phyloP scores from a whole-genome alignment of 2,329 filamentous ascomycete genomes.

The Botryotinia calthae region DNA sequence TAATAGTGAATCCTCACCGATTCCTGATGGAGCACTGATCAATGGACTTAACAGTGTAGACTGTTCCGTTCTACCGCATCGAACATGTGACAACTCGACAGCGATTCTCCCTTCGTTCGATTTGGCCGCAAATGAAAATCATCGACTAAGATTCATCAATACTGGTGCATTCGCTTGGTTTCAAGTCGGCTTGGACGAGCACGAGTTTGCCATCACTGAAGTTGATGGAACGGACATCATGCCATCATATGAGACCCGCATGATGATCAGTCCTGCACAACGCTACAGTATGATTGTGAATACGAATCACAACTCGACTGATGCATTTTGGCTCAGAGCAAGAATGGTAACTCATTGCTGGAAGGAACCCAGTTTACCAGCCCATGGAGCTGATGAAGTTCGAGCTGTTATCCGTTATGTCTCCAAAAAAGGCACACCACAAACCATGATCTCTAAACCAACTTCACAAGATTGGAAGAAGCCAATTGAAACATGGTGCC shows the following conservation, averaged over 20 bases:
- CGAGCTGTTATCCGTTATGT: constrained; percentile 50
- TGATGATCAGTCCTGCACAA: constrained; percentile 68
- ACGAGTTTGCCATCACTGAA: constrained; percentile 63
- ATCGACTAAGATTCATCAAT: constrained; percentile 67
- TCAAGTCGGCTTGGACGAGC: constrained; percentile 68
- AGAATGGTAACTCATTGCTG: constrained; percentile 61
- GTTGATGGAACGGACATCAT: constrained; percentile 67
- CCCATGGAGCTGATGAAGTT: constrained; percentile 47
- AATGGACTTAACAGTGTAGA: constrained; percentile 45
- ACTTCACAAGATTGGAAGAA: constrained; percentile 45
- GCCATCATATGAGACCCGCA: constrained; percentile 54
- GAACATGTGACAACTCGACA: constrained; percentile 47
- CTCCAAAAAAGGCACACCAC: constrained; percentile 5
- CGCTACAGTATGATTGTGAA: constrained; percentile 66
- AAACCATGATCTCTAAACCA: constrained; percentile 24
- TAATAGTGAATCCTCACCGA: constrained; percentile 44
- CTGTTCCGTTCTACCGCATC: constrained; percentile 40
- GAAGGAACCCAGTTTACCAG: constrained; percentile 47
- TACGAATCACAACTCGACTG: constrained; percentile 52
- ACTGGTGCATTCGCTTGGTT: constrained; percentile 70
- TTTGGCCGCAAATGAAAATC: constrained; percentile 54
- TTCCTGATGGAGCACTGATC: constrained; percentile 47
- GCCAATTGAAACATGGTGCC: constrained; percentile 38
- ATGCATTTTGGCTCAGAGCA: constrained; percentile 64
- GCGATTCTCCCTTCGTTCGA: constrained; percentile 44